Conservation (phyloP, 139 green algal genomes). For the Coccomyxa sp. region DNA sequence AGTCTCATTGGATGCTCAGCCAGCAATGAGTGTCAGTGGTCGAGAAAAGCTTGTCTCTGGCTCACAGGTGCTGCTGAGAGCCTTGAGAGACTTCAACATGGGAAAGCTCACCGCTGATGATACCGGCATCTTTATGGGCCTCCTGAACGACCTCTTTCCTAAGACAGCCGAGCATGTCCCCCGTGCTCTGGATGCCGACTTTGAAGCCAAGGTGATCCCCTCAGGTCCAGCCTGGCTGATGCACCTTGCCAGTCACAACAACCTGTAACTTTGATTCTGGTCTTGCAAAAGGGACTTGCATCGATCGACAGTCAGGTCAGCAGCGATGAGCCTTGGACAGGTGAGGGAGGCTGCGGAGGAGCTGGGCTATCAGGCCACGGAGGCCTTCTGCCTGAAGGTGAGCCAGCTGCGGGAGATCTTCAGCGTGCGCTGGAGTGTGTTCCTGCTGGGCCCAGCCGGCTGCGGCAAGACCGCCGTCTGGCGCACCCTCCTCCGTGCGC, state of each 20-base stretch:
- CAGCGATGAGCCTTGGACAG: no score
- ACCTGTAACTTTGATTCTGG: no score
- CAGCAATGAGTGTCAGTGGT: background rate
- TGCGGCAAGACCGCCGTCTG: constrained; percentile 85
- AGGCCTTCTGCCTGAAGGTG: constrained; percentile 90
- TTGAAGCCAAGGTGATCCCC: no score
- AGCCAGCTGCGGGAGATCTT: constrained; percentile 97
- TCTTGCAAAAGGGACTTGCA: no score
- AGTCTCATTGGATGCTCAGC: background rate
- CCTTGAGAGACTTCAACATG: constrained; percentile 96
- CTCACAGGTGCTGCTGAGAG: constrained; percentile 76
- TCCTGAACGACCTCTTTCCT: constrained; percentile 97
- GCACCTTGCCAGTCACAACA: no score
- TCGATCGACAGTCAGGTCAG: no score
- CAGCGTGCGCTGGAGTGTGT: constrained; percentile 90
- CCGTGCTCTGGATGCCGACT: no score
- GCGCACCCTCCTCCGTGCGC: constrained; percentile 80
- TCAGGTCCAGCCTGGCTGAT: no score
- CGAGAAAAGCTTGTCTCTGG: background rate
- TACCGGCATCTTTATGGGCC: constrained; percentile 88
- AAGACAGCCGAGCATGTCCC: no score
- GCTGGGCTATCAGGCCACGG: constrained; percentile 70
- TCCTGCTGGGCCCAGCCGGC: constrained; percentile 86
- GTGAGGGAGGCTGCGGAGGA: constrained; percentile 35
- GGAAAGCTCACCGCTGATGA: constrained; percentile 97